Percentiles rank a stretch among this genome's conserved stretches.
phyloP scores from a whole-genome alignment of 441 rosid genomes.

The Dalechampia spathulata region DNA sequence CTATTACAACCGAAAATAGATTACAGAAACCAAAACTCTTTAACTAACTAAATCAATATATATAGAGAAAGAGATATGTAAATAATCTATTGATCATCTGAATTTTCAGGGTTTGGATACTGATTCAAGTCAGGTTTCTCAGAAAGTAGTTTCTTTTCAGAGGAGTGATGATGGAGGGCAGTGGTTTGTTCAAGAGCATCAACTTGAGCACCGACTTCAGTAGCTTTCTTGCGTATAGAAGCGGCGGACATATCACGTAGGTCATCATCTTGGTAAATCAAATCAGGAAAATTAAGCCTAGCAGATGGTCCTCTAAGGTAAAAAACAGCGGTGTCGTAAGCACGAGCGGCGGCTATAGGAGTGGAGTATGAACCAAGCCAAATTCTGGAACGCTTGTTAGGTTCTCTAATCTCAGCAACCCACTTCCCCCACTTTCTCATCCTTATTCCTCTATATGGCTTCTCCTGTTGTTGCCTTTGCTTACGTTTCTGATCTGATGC shows the following conservation, averaged over 20 bases:
- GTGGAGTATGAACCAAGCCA: conserved; percentile 93
- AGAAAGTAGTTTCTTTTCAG: conserved; percentile 19
- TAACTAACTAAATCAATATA: too few relatives aligned
- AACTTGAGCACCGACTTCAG: conserved; percentile 72
- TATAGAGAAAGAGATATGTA: background rate
- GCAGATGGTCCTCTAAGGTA: conserved; percentile 76
- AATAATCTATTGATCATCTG: conserved; percentile 33
- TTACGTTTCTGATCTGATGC: conserved; percentile 21
- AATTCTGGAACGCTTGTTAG: conserved; percentile 81
- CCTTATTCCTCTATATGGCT: conserved; percentile 72
- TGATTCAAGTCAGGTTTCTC: conserved; percentile 72
- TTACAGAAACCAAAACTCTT: background rate
- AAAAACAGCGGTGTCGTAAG: conserved; percentile 81
- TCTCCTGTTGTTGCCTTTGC: conserved; percentile 28
- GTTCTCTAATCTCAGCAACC: conserved; percentile 96
- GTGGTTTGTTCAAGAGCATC: conserved; percentile 41
- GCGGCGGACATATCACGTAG: conserved; percentile 53
- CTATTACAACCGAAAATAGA: too few relatives aligned
- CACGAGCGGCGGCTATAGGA: conserved; percentile 82
- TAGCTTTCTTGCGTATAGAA: conserved; percentile 64
- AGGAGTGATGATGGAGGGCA: conserved; percentile 23
- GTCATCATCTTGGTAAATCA: conserved; percentile 24
- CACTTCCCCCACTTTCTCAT: conserved; percentile 96
- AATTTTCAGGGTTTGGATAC: conserved; percentile 43
- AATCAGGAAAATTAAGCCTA: conserved; percentile 75